A percentile compares a stretch with the other conserved stretches of the same genome.
These are phyloP conservation scores for Hura crepitans DNA, from an alignment of 441 rosid genomes.

Conservation along the genomic window DNA sequence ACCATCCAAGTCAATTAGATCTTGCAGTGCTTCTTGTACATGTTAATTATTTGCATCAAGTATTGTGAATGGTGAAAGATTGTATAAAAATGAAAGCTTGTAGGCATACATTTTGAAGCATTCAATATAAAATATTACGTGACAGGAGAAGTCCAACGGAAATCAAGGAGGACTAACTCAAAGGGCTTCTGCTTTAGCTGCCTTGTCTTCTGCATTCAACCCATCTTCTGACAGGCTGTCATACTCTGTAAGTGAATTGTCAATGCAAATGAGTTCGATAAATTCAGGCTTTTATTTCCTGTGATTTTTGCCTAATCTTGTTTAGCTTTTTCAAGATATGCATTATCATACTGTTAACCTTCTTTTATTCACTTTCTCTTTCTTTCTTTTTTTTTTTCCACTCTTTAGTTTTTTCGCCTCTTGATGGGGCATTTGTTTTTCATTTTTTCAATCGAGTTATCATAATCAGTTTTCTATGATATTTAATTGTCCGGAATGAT, in stretches of 20 bases:
- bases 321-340: not conserved
- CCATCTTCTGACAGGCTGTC: constrained; percentile 59
- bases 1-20: not conserved
- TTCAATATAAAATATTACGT: constrained; percentile 19
- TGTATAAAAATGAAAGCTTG: not conserved
- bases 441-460: not conserved
- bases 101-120: not conserved
- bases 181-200: constrained; percentile 98
- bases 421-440: not conserved
- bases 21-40: not conserved
- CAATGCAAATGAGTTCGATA: constrained; percentile 7
- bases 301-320: not conserved
- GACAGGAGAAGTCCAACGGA: constrained; percentile 71
- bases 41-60: not conserved
- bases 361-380: not conserved
- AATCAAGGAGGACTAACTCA: constrained; percentile 90
- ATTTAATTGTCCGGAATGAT: not conserved
- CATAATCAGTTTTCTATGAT: not conserved
- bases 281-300: not conserved
- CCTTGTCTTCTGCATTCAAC: constrained; percentile 81
- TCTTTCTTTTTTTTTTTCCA: too few species aligned
- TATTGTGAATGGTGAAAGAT: constrained; percentile 1
- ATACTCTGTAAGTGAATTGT: constrained; percentile 36
- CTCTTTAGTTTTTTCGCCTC: not conserved
- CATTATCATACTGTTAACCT: not conserved